Evolutionary conservation across 495 filamentous ascomycete genomes (phyloP).

Genomic region (Podospora anserina): DNA sequence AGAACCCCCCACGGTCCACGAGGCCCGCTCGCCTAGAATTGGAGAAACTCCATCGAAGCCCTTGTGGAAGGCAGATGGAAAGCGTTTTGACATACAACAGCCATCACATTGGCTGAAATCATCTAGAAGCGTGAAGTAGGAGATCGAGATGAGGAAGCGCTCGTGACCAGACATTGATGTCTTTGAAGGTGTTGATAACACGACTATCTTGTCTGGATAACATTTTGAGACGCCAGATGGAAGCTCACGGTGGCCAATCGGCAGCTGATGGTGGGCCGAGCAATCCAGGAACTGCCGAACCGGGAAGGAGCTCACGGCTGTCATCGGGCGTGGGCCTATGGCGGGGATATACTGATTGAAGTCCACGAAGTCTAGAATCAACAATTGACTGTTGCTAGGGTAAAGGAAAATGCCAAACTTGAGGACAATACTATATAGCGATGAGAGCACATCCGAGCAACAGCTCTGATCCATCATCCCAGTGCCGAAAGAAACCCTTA

Average conservation of each 20-base stretch:
- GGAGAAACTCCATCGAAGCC: not conserved
- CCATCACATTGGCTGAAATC: not conserved
- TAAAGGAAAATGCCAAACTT: no score
- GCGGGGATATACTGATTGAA: not conserved
- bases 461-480: not conserved
- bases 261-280: not conserved
- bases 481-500: not conserved
- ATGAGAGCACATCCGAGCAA: no score
- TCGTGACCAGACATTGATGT: no score
- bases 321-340: not conserved
- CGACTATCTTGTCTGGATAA: not conserved
- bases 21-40: not conserved
- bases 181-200: not conserved
- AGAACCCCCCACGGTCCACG: constrained; percentile 1
- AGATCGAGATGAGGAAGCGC: not conserved
- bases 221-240: not conserved
- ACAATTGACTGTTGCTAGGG: no score
- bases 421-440: no score
- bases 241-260: not conserved
- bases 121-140: not conserved
- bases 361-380: not conserved
- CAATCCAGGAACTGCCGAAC: not conserved
- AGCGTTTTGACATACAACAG: not conserved
- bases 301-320: not conserved
- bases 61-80: not conserved